Evolutionary conservation across 495 filamentous ascomycete species (phyloP).

Genomic region (Hyaloscypha finlandica): DNA sequence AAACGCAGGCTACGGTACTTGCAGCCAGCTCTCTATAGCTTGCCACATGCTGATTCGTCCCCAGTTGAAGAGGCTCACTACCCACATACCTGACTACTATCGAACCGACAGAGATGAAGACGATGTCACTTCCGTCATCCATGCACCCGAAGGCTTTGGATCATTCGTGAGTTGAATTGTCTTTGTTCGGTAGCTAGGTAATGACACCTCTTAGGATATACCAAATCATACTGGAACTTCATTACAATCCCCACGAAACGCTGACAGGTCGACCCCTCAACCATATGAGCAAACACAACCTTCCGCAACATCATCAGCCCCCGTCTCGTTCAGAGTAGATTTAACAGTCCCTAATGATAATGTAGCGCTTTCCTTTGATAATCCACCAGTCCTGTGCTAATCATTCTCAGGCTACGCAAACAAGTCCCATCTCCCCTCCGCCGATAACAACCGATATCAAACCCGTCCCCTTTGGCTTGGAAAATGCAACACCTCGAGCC

Average conservation of each 20-base stretch:
- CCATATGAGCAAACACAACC: slow-evolving; percentile 31
- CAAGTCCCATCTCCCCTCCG: slow-evolving; percentile 58
- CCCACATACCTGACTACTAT: slow-evolving; percentile 55
- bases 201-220: slow-evolving; percentile 18
- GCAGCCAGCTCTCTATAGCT: slow-evolving; percentile 17
- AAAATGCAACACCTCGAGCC: slow-evolving; percentile 77
- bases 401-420: slow-evolving; percentile 16
- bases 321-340: slow-evolving; percentile 20
- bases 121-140: slow-evolving; percentile 76
- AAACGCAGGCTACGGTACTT: slow-evolving; percentile 19
- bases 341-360: slow-evolving; percentile 37
- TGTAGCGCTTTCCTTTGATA: slow-evolving; percentile 34
- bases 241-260: slow-evolving; percentile 19
- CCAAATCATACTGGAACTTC: slow-evolving; percentile 15
- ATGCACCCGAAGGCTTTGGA: slow-evolving; percentile 77
- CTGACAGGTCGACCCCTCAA: slow-evolving; percentile 32
- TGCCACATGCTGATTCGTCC: slow-evolving; percentile 18
- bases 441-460: slow-evolving; percentile 70
- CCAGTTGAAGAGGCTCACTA: slow-evolving; percentile 60
- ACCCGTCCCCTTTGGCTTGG: slow-evolving; percentile 61
- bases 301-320: slow-evolving; percentile 17
- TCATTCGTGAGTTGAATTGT: slow-evolving; percentile 62
- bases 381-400: slow-evolving; percentile 20
- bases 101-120: slow-evolving; percentile 68
- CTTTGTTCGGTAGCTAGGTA: slow-evolving; percentile 25